Evolutionary conservation across 2,329 filamentous ascomycete species (phyloP).

Genomic region (Penicillium sp.): DNA sequence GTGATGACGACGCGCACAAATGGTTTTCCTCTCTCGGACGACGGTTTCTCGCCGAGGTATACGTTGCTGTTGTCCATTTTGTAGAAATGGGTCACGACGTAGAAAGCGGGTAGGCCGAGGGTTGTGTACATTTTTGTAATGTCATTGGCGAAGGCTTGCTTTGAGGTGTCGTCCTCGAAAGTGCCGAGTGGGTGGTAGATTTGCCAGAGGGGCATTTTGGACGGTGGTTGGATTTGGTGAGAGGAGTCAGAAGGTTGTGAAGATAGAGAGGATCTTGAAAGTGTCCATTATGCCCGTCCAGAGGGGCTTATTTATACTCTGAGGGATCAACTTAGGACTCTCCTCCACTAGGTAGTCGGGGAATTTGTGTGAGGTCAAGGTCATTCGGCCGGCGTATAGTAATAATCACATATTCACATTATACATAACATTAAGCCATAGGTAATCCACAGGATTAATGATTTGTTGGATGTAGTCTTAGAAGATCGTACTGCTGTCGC

Average conservation of each 20-base stretch:
- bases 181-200: slow-evolving; percentile 29
- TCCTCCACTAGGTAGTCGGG: not conserved
- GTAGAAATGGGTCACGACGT: slow-evolving; percentile 38
- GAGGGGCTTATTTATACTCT: not conserved
- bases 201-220: slow-evolving; percentile 30
- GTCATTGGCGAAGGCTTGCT: slow-evolving; percentile 28
- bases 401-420: not conserved
- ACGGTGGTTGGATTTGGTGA: not conserved
- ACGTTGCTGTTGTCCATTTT: slow-evolving; percentile 17
- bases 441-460: not conserved
- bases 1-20: slow-evolving; percentile 31
- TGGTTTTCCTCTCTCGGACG: slow-evolving; percentile 7
- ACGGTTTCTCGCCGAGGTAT: slow-evolving; percentile 21
- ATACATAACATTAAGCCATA: not conserved
- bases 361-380: too few relatives aligned
- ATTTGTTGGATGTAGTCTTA: not conserved
- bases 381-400: not conserved
- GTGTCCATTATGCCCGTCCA: not conserved
- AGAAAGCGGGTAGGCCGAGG: slow-evolving; percentile 37
- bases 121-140: slow-evolving; percentile 36
- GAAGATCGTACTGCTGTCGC: not conserved
- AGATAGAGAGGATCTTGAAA: too few relatives aligned
- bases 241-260: not conserved
- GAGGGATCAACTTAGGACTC: not conserved
- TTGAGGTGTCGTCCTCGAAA: slow-evolving; percentile 20